A percentile compares a stretch with the other conserved stretches of the same genome.
phyloP scores from a whole-genome alignment of 345 rosid species.

The Corchorus olitorius region DNA sequence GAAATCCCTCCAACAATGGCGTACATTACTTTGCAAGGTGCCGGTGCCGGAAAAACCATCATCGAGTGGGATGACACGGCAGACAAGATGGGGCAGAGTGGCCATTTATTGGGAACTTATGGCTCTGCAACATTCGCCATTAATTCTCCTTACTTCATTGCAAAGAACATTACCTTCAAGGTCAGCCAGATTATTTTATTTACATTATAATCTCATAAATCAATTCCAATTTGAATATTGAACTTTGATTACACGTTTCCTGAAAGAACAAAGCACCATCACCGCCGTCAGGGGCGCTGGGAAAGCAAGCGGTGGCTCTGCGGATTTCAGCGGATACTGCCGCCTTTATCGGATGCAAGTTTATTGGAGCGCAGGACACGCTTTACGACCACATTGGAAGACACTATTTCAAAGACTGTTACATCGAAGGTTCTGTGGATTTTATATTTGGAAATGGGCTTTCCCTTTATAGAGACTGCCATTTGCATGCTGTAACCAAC shows the following conservation, averaged over 20 bases:
- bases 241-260: too few species aligned
- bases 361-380: slow-evolving; percentile 94
- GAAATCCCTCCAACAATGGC: slow-evolving; percentile 71
- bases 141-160: slow-evolving; percentile 78
- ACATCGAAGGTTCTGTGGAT: slow-evolving; percentile 90
- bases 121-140: slow-evolving; percentile 90
- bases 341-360: slow-evolving; percentile 67
- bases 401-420: slow-evolving; percentile 92
- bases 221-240: neutral
- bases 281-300: slow-evolving; percentile 79
- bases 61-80: slow-evolving; percentile 97
- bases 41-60: slow-evolving; percentile 76
- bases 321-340: slow-evolving; percentile 90
- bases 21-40: slow-evolving; percentile 81
- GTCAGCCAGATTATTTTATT: slow-evolving; percentile 23
- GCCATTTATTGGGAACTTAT: slow-evolving; percentile 69
- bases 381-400: slow-evolving; percentile 87
- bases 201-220: neutral
- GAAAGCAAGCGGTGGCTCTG: slow-evolving; percentile 91
- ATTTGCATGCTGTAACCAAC: slow-evolving; percentile 79
- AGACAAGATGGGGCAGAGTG: slow-evolving; percentile 63
- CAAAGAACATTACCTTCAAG: slow-evolving; percentile 90
- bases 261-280: slow-evolving; percentile 76
- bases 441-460: slow-evolving; percentile 93
- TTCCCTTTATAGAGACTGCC: slow-evolving; percentile 78